phyloP scores from a whole-genome alignment of 2,329 filamentous ascomycete genomes.

The Diaporthe vaccinii region DNA sequence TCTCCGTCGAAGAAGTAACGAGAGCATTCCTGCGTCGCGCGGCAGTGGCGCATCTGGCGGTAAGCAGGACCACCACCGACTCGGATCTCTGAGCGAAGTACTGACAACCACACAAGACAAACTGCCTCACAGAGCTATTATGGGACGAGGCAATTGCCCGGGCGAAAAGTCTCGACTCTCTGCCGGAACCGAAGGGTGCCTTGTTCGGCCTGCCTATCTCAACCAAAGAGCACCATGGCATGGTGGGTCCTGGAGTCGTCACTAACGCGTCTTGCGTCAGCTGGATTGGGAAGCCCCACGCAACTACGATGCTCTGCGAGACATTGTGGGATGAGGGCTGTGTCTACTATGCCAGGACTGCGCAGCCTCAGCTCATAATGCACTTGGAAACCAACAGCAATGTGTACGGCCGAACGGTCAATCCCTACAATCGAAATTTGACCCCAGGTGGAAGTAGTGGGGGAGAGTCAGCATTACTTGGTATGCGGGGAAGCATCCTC shows the following conservation, averaged over 20 bases:
- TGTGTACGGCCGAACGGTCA: slow-evolving; percentile 1
- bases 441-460: slow-evolving; percentile 3
- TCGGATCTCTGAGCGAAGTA: neutral
- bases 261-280: slow-evolving; percentile 4
- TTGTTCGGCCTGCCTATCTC: slow-evolving; percentile 6
- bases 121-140: slow-evolving; percentile 3
- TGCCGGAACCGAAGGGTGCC: neutral
- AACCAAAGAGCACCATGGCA: slow-evolving; percentile 6
- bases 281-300: neutral
- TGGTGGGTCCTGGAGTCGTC: neutral
- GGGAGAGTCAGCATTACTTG: neutral
- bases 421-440: slow-evolving; percentile 3
- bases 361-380: slow-evolving; percentile 9
- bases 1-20: slow-evolving; percentile 6
- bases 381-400: slow-evolving; percentile 10
- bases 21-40: slow-evolving; percentile 5
- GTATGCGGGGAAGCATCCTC: neutral
- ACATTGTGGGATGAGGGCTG: neutral
- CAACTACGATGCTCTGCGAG: neutral
- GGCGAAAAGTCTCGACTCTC: neutral
- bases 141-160: neutral
- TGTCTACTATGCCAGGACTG: slow-evolving; percentile 8
- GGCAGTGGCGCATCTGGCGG: slow-evolving; percentile 5
- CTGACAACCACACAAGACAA: neutral
- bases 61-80: neutral